Conservation (phyloP, 2,329 filamentous ascomycete genomes). For the Trichoderma simmonsii region DNA sequence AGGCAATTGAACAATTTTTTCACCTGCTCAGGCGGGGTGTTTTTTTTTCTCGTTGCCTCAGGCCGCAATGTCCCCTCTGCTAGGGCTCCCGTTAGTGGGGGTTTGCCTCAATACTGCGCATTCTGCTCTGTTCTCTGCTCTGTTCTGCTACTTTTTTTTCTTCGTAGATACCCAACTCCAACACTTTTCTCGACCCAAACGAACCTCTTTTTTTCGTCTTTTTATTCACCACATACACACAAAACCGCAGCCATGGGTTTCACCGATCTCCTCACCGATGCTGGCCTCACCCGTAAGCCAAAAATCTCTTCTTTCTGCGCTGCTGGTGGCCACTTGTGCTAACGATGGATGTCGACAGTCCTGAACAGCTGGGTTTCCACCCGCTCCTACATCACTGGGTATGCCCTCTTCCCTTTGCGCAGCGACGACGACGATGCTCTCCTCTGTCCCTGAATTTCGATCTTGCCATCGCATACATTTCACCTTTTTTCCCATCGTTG, state of each 20-base stretch:
- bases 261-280: conserved; percentile 60
- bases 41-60: conserved; percentile 7
- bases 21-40: conserved; percentile 2
- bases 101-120: conserved; percentile 10
- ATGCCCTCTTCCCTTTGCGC: conserved; percentile 37
- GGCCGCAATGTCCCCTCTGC: background rate
- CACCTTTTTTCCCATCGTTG: background rate
- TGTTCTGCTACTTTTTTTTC: conserved; percentile 12
- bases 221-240: conserved; percentile 2
- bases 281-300: conserved; percentile 46
- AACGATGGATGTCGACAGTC: conserved; percentile 39
- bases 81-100: conserved; percentile 15
- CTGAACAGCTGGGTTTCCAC: conserved; percentile 68
- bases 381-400: conserved; percentile 78
- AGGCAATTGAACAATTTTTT: background rate
- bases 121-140: background rate
- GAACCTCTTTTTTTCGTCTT: background rate
- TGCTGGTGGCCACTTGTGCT: conserved; percentile 1
- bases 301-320: background rate
- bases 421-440: background rate
- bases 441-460: background rate
- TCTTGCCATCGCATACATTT: background rate
- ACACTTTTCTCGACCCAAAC: background rate
- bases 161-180: conserved; percentile 20
- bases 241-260: conserved; percentile 53